A percentile compares a stretch with the other conserved stretches of the same genome.
phyloP scores from a whole-genome alignment of 164 flowering plant genomes.

The Brasenia schreberi region DNA sequence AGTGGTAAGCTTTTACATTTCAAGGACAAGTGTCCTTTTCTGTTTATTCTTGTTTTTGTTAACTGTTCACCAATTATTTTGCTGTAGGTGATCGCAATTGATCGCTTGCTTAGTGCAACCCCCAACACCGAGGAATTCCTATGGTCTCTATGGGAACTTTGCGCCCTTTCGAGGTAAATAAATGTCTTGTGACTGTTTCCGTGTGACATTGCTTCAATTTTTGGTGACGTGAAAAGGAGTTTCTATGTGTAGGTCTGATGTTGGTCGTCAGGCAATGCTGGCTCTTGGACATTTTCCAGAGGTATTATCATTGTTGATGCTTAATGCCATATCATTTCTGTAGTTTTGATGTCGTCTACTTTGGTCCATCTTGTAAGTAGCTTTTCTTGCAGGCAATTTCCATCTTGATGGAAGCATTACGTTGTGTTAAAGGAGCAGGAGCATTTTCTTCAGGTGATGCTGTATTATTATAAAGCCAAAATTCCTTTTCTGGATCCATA shows the following conservation, averaged over 20 bases:
- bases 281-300: slow-evolving; percentile 74
- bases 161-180: slow-evolving; percentile 75
- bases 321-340: background rate
- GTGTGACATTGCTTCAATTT: background rate
- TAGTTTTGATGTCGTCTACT: background rate
- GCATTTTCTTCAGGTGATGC: slow-evolving; percentile 27
- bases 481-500: background rate
- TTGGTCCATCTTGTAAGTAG: background rate
- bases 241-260: slow-evolving; percentile 59
- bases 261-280: slow-evolving; percentile 88
- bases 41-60: background rate
- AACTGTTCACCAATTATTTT: background rate
- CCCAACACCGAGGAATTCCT: slow-evolving; percentile 71
- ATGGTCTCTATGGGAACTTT: slow-evolving; percentile 89
- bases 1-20: slow-evolving; percentile 61
- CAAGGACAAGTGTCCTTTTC: background rate
- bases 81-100: slow-evolving; percentile 64
- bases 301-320: slow-evolving; percentile 24
- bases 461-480: background rate
- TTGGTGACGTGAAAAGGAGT: background rate
- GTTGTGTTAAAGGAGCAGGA: slow-evolving; percentile 60
- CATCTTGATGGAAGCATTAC: slow-evolving; percentile 64
- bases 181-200: slow-evolving; percentile 1
- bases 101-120: slow-evolving; percentile 47
- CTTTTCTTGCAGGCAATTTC: slow-evolving; percentile 35